phyloP scores from a whole-genome alignment of 768 basidiomycete species.

The Naematelia aurantialba region DNA sequence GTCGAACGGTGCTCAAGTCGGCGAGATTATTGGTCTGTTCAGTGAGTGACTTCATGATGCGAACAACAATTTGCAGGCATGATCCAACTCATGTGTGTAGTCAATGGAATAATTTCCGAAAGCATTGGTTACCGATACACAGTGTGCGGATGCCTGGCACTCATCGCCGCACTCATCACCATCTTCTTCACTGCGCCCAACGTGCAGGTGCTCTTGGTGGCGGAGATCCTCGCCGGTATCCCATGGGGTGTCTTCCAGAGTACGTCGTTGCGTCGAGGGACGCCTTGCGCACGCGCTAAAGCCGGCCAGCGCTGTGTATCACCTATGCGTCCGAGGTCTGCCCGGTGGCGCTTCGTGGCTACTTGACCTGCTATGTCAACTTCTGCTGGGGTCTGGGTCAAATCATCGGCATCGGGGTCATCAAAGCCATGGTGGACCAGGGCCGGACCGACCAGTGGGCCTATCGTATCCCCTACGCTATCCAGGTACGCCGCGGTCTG shows the following conservation, averaged over 20 bases:
- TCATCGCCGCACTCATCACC: constrained; percentile 35
- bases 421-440: constrained; percentile 35
- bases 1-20: constrained; percentile 49
- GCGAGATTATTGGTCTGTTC: constrained; percentile 50
- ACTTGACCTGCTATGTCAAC: constrained; percentile 47
- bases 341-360: constrained; percentile 47
- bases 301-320: constrained; percentile 29
- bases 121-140: constrained; percentile 50
- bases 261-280: constrained; percentile 12
- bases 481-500: constrained; percentile 10
- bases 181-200: constrained; percentile 40
- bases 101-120: constrained; percentile 50
- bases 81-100: constrained; percentile 6
- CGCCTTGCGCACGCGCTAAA: constrained; percentile 8
- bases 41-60: constrained; percentile 11
- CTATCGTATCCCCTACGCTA: constrained; percentile 25
- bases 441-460: constrained; percentile 29
- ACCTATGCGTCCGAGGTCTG: constrained; percentile 49
- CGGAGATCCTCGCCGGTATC: constrained; percentile 49
- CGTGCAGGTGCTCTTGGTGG: constrained; percentile 32
- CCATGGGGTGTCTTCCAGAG: constrained; percentile 50
- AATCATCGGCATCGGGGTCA: constrained; percentile 45
- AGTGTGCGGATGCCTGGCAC: constrained; percentile 42
- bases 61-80: neutral
- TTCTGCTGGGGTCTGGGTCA: constrained; percentile 51